Evolutionary conservation across 352 stramenopile genomes (phyloP).

Genomic region (Pythium aristosporum): DNA sequence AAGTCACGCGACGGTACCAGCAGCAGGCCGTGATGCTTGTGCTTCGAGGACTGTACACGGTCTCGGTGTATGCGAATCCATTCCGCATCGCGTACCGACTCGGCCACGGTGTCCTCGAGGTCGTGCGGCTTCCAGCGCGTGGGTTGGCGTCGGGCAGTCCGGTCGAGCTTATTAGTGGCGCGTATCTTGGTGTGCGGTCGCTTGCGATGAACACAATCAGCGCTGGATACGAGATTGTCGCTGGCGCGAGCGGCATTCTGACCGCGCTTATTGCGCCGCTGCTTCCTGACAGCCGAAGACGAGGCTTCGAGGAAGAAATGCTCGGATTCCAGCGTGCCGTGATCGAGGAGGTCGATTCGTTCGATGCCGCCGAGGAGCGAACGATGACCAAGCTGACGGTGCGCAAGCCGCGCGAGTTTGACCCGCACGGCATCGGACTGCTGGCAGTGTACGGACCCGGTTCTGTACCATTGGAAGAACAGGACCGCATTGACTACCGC

Average conservation of each 20-base stretch:
- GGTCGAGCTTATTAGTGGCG: constrained; percentile 78
- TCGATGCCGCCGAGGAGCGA: constrained; percentile 83
- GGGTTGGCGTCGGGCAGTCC: constrained; percentile 80
- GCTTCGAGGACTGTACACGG: constrained; percentile 79
- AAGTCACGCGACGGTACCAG: constrained; percentile 76
- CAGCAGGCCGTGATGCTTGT: constrained; percentile 86
- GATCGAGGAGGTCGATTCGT: constrained; percentile 86
- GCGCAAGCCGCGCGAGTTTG: constrained; percentile 79
- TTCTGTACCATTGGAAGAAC: constrained; percentile 87
- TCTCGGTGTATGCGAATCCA: constrained; percentile 87
- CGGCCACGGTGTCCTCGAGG: constrained; percentile 77
- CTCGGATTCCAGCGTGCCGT: constrained; percentile 83
- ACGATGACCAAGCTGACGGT: constrained; percentile 89
- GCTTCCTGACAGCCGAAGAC: constrained; percentile 67
- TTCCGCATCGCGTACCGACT: constrained; percentile 87
- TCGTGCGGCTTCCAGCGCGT: constrained; percentile 74
- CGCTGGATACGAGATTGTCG: constrained; percentile 86
- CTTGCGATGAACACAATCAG: constrained; percentile 90
- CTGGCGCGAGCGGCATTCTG: constrained; percentile 72
- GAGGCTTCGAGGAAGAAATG: constrained; percentile 83
- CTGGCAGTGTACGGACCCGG: constrained; percentile 82
- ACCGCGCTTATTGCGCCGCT: constrained; percentile 70
- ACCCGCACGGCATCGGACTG: constrained; percentile 69
- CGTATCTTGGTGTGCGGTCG: constrained; percentile 82
- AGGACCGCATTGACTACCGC: constrained; percentile 83